Base-by-base conservation (phyloP, 768 basidiomycete species). In the Leccinum pellstonianum region DNA sequence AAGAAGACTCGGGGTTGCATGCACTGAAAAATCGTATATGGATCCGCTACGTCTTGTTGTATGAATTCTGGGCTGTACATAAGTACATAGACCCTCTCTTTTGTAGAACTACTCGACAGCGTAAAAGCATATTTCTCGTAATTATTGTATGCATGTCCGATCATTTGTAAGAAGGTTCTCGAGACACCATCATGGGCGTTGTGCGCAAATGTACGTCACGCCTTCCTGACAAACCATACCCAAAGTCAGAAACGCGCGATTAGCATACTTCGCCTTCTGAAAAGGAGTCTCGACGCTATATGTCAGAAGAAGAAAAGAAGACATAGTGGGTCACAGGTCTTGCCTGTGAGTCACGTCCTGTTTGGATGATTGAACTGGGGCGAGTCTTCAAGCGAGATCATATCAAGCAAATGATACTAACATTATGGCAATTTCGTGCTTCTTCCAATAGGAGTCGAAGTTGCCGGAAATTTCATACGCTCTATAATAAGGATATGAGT, bases 41-140 rank as follows among this genome's bases (percentile, higher is more conserved):
- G 12, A 27, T 37, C 15, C 21, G 15, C 56, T 25, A 47, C 23
- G 31, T 56, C 27, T 37, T 25, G 57, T 35, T 58, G 57, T 57
- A 47, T 33, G 31, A 15, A 58, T 27, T 27, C 25, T 17, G 21
- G 14, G 31, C 23, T 29, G 25, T 58, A 37, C 47, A 10, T 31
- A 31, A 31, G 56, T 58, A 58, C 56, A 57, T 46, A 8, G 53
- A 31, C 23, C 23, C n/a, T 47, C 15, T 33, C 17, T n/a, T n/a
- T 49, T n/a, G 8, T 27, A 27, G 25, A 7, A 27, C 25, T 53
- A 25, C 14, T 52, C 21, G 21, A 41, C 10, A 14, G 7, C 31
- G 10, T 14, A 5, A n/a, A 33, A 19, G 51, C n/a, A 47, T 47
- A 23, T 19, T 19, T 47, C 19, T 21, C 43, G 19, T 46, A n/a